Evolutionary conservation across 1,284 basidiomycete genomes (phyloP).

Genomic region (Cutaneotrichosporon dermatis): DNA sequence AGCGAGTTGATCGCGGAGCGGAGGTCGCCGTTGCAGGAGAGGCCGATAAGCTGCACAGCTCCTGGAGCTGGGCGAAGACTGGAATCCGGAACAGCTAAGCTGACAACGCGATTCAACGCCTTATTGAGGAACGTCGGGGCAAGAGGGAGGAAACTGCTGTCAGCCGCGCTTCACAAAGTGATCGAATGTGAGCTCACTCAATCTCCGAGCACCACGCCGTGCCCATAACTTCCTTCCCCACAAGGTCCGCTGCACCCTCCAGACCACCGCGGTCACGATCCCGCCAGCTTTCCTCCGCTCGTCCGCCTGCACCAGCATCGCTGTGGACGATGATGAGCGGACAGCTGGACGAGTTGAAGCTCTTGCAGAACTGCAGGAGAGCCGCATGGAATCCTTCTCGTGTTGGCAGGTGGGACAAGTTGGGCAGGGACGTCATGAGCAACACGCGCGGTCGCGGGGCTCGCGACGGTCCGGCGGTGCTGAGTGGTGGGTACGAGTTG

Average conservation of each 20-base stretch:
- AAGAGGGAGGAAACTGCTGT: conserved; percentile 77
- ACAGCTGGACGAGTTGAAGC: conserved; percentile 48
- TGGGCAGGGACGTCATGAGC: conserved; percentile 88
- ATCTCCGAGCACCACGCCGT: conserved; percentile 68
- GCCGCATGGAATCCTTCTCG: conserved; percentile 70
- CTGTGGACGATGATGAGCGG: conserved; percentile 82
- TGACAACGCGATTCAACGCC: conserved; percentile 66
- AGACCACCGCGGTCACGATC: conserved; percentile 52
- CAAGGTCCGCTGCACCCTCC: conserved; percentile 50
- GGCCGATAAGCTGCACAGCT: conserved; percentile 67
- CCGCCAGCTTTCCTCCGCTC: conserved; percentile 54
- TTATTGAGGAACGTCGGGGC: conserved; percentile 78
- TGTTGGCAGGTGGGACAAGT: conserved; percentile 71
- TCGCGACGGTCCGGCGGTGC: conserved; percentile 52
- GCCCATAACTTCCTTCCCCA: conserved; percentile 60
- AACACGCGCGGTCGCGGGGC: conserved; percentile 54
- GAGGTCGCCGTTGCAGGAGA: conserved; percentile 81
- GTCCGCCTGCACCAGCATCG: conserved; percentile 71
- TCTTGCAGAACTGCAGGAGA: conserved; percentile 58
- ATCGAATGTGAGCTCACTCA: conserved; percentile 50
- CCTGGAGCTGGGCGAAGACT: conserved; percentile 57
- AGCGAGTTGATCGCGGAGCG: conserved; percentile 87
- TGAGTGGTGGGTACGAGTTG: conserved; percentile 60
- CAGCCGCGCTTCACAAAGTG: neutral
- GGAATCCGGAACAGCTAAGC: conserved; percentile 50